Evolutionary conservation across 2,329 filamentous ascomycete genomes (phyloP).

Genomic region (Aspergillus amoenus): DNA sequence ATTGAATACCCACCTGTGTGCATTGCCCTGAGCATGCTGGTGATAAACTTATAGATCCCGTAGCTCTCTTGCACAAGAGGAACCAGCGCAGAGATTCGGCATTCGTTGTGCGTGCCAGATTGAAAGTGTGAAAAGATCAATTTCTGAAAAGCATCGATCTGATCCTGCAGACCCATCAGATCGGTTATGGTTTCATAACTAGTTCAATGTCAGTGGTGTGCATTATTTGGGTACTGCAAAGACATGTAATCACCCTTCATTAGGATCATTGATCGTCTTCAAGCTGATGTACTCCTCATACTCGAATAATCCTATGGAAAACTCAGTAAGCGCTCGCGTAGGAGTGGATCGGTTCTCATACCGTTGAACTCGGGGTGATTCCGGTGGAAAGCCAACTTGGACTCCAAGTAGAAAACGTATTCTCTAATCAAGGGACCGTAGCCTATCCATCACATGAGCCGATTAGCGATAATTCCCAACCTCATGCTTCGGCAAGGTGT

Average conservation of each 20-base stretch:
- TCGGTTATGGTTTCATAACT: conserved; percentile 90
- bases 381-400: conserved; percentile 94
- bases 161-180: conserved; percentile 93
- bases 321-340: conserved; percentile 1
- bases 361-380: conserved; percentile 98
- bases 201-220: conserved; percentile 21
- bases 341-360: conserved; percentile 25
- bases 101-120: conserved; percentile 89
- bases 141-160: conserved; percentile 98
- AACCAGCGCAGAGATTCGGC: conserved; percentile 88
- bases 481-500: background rate
- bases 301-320: conserved; percentile 71
- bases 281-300: conserved; percentile 99
- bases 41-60: conserved; percentile 99
- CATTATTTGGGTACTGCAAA: background rate
- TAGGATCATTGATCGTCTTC: conserved; percentile 97
- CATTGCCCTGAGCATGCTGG: conserved; percentile 98
- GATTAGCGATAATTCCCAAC: background rate
- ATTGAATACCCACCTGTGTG: conserved; percentile 69
- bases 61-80: conserved; percentile 96
- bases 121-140: conserved; percentile 97
- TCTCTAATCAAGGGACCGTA: conserved; percentile 92
- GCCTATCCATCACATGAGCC: conserved; percentile 41
- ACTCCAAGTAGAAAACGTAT: conserved; percentile 93
- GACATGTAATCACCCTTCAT: conserved; percentile 70